Conservation (phyloP, 208 protist species). For the Angomonas deanei region DNA sequence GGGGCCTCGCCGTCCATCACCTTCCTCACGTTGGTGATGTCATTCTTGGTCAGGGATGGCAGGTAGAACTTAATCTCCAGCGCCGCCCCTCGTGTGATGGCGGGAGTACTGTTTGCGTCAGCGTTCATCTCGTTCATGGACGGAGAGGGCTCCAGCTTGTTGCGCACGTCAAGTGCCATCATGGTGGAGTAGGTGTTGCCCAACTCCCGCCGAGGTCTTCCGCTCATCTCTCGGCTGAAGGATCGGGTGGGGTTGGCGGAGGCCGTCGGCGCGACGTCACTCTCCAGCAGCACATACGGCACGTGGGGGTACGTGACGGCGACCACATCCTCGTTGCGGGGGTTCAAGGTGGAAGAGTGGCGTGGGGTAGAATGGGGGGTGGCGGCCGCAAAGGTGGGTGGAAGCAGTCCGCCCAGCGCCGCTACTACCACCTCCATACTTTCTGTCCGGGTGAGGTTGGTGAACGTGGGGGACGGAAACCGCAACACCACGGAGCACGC, state of each 20-base stretch:
- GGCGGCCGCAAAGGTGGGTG: slow-evolving; percentile 15
- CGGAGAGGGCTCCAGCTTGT: not conserved
- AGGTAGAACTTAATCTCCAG: slow-evolving; percentile 6
- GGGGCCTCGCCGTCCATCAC: not conserved
- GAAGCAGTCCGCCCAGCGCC: slow-evolving; percentile 55
- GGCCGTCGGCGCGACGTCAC: not conserved
- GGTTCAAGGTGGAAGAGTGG: not conserved
- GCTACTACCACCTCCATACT: slow-evolving; percentile 66
- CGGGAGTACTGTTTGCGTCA: not conserved
- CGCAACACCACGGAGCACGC: slow-evolving; percentile 61
- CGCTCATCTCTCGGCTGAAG: slow-evolving; percentile 6
- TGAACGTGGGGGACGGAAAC: slow-evolving; percentile 43
- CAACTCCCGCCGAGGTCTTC: not conserved
- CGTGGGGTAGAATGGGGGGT: slow-evolving; percentile 7
- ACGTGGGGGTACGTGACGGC: slow-evolving; percentile 32
- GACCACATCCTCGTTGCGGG: not conserved
- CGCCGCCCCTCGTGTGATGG: not conserved
- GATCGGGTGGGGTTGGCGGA: not conserved
- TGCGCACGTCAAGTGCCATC: not conserved
- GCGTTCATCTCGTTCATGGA: not conserved
- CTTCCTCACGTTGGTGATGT: not conserved
- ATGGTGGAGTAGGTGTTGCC: not conserved
- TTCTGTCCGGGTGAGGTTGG: slow-evolving; percentile 40
- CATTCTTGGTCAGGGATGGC: not conserved
- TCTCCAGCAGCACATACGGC: slow-evolving; percentile 30